A percentile compares a stretch with the other conserved stretches of the same genome.
These are phyloP conservation scores for Camellia oleifera DNA, from an alignment of 179 eudicot genomes.

Conservation along the genomic window DNA sequence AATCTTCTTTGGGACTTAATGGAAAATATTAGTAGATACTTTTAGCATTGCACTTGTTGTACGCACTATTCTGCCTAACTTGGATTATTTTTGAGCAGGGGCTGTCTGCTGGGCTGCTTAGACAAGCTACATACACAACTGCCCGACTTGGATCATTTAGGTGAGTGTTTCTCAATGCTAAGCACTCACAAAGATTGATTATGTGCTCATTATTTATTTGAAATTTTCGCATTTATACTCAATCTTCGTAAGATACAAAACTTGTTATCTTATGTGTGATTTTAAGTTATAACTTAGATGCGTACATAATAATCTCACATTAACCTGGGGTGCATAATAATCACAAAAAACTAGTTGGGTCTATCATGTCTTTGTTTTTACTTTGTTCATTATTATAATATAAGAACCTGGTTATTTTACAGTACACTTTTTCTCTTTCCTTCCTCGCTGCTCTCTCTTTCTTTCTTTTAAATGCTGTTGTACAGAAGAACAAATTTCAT, in stretches of 20 bases:
- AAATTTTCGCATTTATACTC: background rate
- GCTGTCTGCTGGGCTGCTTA: conserved; percentile 84
- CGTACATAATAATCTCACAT: too few relatives aligned
- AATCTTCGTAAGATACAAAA: too few relatives aligned
- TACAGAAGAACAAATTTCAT: background rate
- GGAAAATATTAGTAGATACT: background rate
- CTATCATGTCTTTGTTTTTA: background rate
- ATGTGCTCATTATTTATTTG: background rate
- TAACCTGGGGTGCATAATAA: too few relatives aligned
- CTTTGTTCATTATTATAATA: background rate
- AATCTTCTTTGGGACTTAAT: background rate
- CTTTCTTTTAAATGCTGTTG: too few relatives aligned
- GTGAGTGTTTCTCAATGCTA: conserved; percentile 32
- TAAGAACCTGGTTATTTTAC: background rate
- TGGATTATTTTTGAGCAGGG: conserved; percentile 50
- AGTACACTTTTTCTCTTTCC: background rate
- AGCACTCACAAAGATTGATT: background rate
- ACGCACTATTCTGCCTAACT: background rate
- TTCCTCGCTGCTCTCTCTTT: too few relatives aligned
- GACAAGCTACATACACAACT: conserved; percentile 95
- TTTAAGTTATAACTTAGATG: background rate
- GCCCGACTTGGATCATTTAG: conserved; percentile 87
- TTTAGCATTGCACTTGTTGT: background rate
- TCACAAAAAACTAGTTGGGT: background rate
- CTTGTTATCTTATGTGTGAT: background rate